Conservation (phyloP, 2,329 filamentous ascomycete genomes). For the Phoma herbarum region DNA sequence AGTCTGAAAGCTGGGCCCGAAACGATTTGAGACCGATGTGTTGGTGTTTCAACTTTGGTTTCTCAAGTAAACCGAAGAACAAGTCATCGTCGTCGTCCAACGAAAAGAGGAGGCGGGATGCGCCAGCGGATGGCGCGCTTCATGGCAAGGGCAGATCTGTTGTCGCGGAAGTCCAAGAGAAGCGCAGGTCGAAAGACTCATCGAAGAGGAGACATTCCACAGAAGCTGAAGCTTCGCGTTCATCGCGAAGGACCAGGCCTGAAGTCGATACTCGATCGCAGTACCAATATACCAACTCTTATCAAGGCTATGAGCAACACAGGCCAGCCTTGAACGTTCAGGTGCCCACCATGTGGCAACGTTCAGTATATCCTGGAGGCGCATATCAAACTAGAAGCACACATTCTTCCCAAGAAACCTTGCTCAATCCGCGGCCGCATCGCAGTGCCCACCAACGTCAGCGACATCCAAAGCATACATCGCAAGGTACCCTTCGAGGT, state of each 20-base stretch:
- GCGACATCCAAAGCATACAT: conserved; percentile 45
- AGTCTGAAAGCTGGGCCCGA: conserved; percentile 34
- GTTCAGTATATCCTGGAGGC: conserved; percentile 31
- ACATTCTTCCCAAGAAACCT: conserved; percentile 46
- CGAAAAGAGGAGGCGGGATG: conserved; percentile 45
- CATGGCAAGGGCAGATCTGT: conserved; percentile 36
- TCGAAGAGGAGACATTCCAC: conserved; percentile 37
- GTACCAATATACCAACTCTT: conserved; percentile 26
- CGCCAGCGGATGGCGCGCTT: conserved; percentile 31
- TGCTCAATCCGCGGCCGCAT: conserved; percentile 50
- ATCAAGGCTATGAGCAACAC: conserved; percentile 31
- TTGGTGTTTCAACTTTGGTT: conserved; percentile 48
- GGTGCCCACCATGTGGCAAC: conserved; percentile 43
- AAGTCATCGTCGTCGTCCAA: conserved; percentile 40
- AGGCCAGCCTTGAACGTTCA: conserved; percentile 38
- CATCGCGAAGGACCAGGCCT: conserved; percentile 36
- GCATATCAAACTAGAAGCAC: conserved; percentile 25
- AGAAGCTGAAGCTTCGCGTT: conserved; percentile 35
- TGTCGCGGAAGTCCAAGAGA: conserved; percentile 40
- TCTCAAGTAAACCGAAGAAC: conserved; percentile 43
- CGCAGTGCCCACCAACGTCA: conserved; percentile 44
- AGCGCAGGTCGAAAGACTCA: conserved; percentile 42
- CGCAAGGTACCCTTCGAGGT: conserved; percentile 47
- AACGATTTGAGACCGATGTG: conserved; percentile 46
- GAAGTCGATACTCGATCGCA: conserved; percentile 33